Conservation (phyloP, 306 rosid species). For the Ochetophila trinervis region DNA sequence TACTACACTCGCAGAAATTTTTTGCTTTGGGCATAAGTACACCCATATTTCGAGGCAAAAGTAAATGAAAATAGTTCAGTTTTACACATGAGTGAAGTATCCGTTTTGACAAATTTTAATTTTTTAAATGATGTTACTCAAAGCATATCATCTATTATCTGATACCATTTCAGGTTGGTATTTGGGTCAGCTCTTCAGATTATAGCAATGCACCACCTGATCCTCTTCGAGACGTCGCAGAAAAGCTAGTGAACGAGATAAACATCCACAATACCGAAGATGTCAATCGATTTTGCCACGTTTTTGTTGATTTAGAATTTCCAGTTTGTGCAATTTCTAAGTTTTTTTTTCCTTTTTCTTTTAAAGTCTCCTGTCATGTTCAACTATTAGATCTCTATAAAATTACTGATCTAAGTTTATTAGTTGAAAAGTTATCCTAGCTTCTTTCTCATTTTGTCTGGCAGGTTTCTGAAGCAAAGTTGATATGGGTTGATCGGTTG, state of each 20-base stretch:
- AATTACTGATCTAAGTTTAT: not conserved
- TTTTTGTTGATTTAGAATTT: slow-evolving; percentile 70
- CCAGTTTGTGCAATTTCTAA: slow-evolving; percentile 43
- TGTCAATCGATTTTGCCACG: slow-evolving; percentile 74
- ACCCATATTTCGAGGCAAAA: not conserved
- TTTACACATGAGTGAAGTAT: not conserved
- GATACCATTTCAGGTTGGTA: slow-evolving; percentile 51
- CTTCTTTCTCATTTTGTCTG: slow-evolving; percentile 3
- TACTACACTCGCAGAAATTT: not conserved
- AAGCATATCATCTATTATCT: slow-evolving; percentile 4
- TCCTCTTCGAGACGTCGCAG: slow-evolving; percentile 80
- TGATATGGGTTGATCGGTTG: slow-evolving; percentile 86
- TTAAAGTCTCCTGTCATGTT: too few species aligned
- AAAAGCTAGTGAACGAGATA: slow-evolving; percentile 67
- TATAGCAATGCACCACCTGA: slow-evolving; percentile 75
- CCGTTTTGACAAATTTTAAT: not conserved
- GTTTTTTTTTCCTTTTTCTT: not conserved
- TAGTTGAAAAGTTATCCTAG: not conserved
- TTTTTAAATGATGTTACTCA: not conserved
- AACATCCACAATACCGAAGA: slow-evolving; percentile 79
- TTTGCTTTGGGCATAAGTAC: not conserved
- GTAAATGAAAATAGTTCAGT: not conserved
- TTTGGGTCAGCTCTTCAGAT: slow-evolving; percentile 64
- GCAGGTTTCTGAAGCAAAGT: slow-evolving; percentile 81
- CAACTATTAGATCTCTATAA: not conserved